Percentiles rank a stretch among this genome's conserved stretches.
phyloP scores from a whole-genome alignment of 2,329 filamentous ascomycete species.

The Exophiala oligosperma region DNA sequence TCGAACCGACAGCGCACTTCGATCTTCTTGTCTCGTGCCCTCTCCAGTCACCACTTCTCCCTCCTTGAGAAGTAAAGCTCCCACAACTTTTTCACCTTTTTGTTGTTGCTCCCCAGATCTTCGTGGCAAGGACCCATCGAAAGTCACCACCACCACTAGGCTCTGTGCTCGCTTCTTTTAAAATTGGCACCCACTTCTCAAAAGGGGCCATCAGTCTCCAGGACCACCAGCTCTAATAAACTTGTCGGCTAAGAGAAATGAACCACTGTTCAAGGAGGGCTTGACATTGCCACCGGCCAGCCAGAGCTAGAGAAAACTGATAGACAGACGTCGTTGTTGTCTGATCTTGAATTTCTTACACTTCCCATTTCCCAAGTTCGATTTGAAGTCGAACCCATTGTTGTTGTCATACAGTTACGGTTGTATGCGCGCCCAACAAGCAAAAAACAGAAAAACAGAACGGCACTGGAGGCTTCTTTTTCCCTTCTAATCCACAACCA shows the following conservation, averaged over 20 bases:
- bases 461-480: neutral
- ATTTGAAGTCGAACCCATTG: too few species aligned
- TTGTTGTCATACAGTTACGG: too few species aligned
- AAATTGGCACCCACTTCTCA: constrained; percentile 1
- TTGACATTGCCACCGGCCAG: neutral
- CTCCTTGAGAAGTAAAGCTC: neutral
- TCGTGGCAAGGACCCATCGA: neutral
- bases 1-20: neutral
- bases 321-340: neutral
- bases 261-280: neutral
- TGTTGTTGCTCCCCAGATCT: neutral
- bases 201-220: neutral
- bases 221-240: neutral
- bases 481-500: neutral
- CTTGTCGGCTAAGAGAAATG: neutral
- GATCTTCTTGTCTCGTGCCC: neutral
- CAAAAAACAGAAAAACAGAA: neutral
- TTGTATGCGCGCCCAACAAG: too few species aligned
- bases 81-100: neutral
- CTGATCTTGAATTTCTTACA: neutral
- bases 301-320: neutral
- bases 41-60: neutral
- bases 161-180: neutral
- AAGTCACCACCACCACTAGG: neutral
- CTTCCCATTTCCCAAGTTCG: neutral